Base-by-base conservation (phyloP, 1,139 yeast species). In the Yamadazyma buinensis region DNA sequence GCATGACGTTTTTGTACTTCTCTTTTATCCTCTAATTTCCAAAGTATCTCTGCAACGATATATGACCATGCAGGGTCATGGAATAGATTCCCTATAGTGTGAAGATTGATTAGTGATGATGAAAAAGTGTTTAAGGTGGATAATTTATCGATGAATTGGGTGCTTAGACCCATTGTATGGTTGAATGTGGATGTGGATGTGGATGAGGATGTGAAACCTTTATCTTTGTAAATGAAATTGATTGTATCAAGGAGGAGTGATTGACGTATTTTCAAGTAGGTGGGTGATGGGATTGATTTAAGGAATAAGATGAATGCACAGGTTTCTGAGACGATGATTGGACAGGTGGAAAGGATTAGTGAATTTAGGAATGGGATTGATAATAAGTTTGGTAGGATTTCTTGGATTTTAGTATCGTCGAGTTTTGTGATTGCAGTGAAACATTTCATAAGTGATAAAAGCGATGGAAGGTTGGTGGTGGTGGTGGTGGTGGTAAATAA, bases 161-260 rank as follows among this genome's bases (percentile, higher is more conserved):
- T 58, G 14, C 67, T 61, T 24, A 79, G 60, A 26, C 64, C 59
- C 40, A 79, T 57, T 1, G 67, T 74, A 27, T 56, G 62, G 15
- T 55, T 56, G n/a, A n/a, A n/a, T n/a, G n/a, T n/a, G n/a, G n/a
- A n/a, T 8, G 55, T 43, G 1, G 44, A 35, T 1, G 39, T 36
- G 2, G 37, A 36, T 23, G 47, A 54, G 25, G 44, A 42, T 13
- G 46, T 37, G 31, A 65, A 47, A 10, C 55, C 52, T 47, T 66
- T 71, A 41, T 79, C 79, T 44, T 84, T 61, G 90, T 90, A 83
- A 1, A 79, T 41, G 22, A 74, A 63, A 40, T 81, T 81, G 33
- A 84, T 67, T 7, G 75, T 48, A 49, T 82, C 88, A 65, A 77
- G 66, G 7, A 80, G 72, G 39, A 70, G 74, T 0, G 75, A 59